A percentile compares a stretch with the other conserved stretches of the same genome.
phyloP scores from a whole-genome alignment of 257 asterid genomes.

The Buddleja alternifolia region DNA sequence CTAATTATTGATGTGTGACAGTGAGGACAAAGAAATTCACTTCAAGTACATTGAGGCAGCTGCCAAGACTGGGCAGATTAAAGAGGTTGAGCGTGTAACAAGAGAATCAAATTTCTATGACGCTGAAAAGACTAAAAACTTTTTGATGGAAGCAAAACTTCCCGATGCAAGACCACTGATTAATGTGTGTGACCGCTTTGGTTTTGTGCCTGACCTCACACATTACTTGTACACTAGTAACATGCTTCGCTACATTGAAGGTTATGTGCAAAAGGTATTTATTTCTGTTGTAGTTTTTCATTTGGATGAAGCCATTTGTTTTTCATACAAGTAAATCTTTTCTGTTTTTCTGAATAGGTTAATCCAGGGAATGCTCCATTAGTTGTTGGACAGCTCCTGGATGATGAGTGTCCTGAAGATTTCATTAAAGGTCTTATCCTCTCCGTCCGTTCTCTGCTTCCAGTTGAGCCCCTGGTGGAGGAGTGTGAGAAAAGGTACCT shows the following conservation, averaged over 20 bases:
- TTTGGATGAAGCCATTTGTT: slow-evolving; percentile 10
- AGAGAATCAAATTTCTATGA: slow-evolving; percentile 93
- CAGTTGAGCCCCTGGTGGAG: slow-evolving; percentile 93
- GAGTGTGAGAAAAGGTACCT: slow-evolving; percentile 92
- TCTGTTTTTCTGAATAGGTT: slow-evolving; percentile 53
- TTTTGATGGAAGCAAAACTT: slow-evolving; percentile 94
- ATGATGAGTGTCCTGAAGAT: slow-evolving; percentile 96
- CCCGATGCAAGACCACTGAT: slow-evolving; percentile 95
- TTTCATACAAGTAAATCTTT: slow-evolving; percentile 9
- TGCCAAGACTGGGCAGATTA: slow-evolving; percentile 95
- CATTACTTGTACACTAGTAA: slow-evolving; percentile 86
- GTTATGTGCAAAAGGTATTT: slow-evolving; percentile 91
- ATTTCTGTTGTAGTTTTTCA: slow-evolving; percentile 12
- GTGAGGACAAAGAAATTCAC: slow-evolving; percentile 97
- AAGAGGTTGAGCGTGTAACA: slow-evolving; percentile 97
- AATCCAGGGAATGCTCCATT: slow-evolving; percentile 97
- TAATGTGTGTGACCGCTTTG: slow-evolving; percentile 93
- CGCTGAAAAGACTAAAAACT: slow-evolving; percentile 88
- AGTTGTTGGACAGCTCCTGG: slow-evolving; percentile 94
- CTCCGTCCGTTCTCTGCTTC: slow-evolving; percentile 93
- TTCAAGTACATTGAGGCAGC: slow-evolving; percentile 95
- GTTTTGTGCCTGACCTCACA: slow-evolving; percentile 93
- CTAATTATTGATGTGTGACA: slow-evolving; percentile 38
- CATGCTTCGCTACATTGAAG: slow-evolving; percentile 97
- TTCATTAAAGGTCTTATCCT: slow-evolving; percentile 92